phyloP scores from a whole-genome alignment of 208 protist species.

The Acanthamoeba royreba region DNA sequence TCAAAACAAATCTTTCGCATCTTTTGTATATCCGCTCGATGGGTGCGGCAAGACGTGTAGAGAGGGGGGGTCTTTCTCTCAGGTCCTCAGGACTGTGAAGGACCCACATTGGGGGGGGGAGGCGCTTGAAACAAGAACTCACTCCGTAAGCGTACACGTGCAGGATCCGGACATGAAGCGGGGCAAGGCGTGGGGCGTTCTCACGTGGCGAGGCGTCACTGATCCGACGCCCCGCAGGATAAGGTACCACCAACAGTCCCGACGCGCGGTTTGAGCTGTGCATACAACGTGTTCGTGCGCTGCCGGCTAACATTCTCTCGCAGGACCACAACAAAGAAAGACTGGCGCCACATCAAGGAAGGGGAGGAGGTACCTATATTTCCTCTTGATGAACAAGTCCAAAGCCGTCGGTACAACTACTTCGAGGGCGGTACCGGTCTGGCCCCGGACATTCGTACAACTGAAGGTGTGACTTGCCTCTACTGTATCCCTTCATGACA shows the following conservation, averaged over 20 bases:
- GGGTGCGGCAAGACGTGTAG: no score
- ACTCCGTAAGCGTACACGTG: neutral
- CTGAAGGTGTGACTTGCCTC: neutral
- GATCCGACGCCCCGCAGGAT: neutral
- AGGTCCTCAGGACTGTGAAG: no score
- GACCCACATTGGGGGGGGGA: no score
- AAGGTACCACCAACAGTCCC: neutral
- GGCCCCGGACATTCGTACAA: neutral
- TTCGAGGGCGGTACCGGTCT: neutral
- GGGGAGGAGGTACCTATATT: neutral
- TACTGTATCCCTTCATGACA: neutral
- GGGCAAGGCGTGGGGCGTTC: neutral
- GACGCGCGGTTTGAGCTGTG: neutral
- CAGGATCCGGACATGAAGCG: neutral
- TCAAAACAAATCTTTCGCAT: no score
- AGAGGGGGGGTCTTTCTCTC: no score
- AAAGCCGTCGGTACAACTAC: neutral
- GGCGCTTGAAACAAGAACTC: no score
- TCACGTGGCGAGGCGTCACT: neutral
- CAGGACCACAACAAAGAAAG: neutral
- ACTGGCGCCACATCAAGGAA: neutral
- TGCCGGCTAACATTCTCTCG: neutral
- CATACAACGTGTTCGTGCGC: no score
- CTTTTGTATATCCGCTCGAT: no score
- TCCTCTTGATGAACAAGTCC: neutral